Evolutionary conservation across 139 green algal species (phyloP).

Genomic region (Eudorina sp.): DNA sequence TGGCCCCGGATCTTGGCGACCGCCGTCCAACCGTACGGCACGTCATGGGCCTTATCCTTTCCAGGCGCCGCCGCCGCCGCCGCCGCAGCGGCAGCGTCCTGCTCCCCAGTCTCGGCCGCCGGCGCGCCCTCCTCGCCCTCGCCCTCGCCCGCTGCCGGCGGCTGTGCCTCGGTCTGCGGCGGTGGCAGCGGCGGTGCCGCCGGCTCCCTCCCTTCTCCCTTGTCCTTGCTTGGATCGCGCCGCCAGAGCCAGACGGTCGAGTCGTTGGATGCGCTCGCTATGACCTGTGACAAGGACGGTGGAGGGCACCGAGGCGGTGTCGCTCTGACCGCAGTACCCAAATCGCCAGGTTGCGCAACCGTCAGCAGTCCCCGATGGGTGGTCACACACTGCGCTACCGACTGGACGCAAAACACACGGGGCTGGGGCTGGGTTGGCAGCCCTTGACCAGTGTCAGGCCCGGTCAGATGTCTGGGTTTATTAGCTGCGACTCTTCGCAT

Average conservation of each 20-base stretch:
- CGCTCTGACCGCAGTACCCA: too few relatives aligned
- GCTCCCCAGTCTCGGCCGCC: not conserved
- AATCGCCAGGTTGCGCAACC: too few relatives aligned
- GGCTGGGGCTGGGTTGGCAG: too few relatives aligned
- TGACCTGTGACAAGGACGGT: not conserved
- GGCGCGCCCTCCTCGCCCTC: not conserved
- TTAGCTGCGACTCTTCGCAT: too few relatives aligned
- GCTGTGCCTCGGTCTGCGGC: not conserved
- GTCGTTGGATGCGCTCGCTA: slow-evolving; percentile 32
- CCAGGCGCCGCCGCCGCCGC: too few relatives aligned
- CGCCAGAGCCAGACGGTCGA: slow-evolving; percentile 31
- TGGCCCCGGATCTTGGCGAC: slow-evolving; percentile 30
- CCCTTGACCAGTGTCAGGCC: too few relatives aligned
- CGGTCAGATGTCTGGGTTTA: too few relatives aligned
- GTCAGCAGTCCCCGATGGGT: too few relatives aligned
- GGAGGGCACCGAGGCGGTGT: too few relatives aligned
- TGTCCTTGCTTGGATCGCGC: not conserved
- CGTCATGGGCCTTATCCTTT: not conserved
- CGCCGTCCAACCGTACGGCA: not conserved
- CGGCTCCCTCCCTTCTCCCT: not conserved
- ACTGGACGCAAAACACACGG: too few relatives aligned
- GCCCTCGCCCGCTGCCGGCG: not conserved
- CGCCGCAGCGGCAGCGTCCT: not conserved
- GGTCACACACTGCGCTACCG: too few relatives aligned
- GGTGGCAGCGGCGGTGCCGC: not conserved